These are phyloP conservation scores for Tolypocladium ophioglossoides DNA, from an alignment of 2,329 filamentous ascomycete species.

Conservation along the genomic window DNA sequence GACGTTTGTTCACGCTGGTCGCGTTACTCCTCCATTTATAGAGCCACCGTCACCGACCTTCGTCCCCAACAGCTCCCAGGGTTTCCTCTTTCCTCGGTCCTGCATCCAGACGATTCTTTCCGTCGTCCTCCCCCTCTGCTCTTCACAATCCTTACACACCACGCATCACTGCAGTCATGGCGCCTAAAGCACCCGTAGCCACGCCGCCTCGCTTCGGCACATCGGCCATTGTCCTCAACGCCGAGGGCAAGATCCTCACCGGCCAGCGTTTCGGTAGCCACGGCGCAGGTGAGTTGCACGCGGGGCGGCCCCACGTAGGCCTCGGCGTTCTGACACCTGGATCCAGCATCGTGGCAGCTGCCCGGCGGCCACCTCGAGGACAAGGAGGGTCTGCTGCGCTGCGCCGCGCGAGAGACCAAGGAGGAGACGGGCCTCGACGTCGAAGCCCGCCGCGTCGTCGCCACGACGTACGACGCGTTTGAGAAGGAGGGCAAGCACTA, in stretches of 20 bases:
- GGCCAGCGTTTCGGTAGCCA: constrained; percentile 38
- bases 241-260: constrained; percentile 32
- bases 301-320: no score
- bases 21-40: no score
- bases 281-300: constrained; percentile 33
- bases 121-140: no score
- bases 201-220: constrained; percentile 34
- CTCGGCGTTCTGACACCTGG: not conserved
- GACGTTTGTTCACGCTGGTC: no score
- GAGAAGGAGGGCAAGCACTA: constrained; percentile 54
- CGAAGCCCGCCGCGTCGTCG: constrained; percentile 39
- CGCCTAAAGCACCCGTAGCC: not conserved
- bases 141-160: no score
- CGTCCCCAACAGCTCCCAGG: no score
- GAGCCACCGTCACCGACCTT: no score
- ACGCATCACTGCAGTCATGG: not conserved
- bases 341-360: constrained; percentile 49
- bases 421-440: constrained; percentile 62
- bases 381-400: constrained; percentile 50
- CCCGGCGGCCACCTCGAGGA: constrained; percentile 70
- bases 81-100: no score
- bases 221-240: constrained; percentile 32
- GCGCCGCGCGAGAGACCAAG: constrained; percentile 54
- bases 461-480: constrained; percentile 60
- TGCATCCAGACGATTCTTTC: no score